phyloP scores from a whole-genome alignment of 768 basidiomycete species.

The Leccinum truebloodii region DNA sequence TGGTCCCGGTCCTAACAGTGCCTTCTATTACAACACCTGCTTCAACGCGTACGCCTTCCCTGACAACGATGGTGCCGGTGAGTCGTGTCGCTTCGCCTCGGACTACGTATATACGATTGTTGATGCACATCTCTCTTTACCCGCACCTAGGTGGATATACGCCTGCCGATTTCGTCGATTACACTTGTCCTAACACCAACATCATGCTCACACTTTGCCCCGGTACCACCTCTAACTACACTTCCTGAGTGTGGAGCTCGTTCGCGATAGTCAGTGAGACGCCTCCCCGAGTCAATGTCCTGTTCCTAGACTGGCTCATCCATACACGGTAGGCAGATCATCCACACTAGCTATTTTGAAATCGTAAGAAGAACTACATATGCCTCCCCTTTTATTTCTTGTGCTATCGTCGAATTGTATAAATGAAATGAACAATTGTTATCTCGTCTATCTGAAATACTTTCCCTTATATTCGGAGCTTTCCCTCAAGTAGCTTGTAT shows the following conservation, averaged over 20 bases:
- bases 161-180: constrained; percentile 32
- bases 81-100: background rate
- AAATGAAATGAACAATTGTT: background rate
- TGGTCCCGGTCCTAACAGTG: constrained; percentile 32
- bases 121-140: constrained; percentile 1
- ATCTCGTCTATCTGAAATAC: background rate
- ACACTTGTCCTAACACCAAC: constrained; percentile 28
- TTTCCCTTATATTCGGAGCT: background rate
- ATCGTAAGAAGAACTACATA: background rate
- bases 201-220: constrained; percentile 35
- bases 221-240: background rate
- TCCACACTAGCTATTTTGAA: background rate
- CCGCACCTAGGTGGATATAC: background rate
- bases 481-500: too few species aligned
- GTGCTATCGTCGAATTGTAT: background rate
- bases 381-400: background rate
- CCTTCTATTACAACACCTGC: constrained; percentile 31
- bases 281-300: background rate
- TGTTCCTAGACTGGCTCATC: background rate
- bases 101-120: background rate
- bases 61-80: constrained; percentile 34
- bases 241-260: background rate
- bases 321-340: background rate
- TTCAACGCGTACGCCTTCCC: constrained; percentile 36
- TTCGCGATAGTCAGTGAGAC: background rate